Base-by-base conservation (phyloP, 805 yeast genomes). In the Metschnikowia colocasiae region DNA sequence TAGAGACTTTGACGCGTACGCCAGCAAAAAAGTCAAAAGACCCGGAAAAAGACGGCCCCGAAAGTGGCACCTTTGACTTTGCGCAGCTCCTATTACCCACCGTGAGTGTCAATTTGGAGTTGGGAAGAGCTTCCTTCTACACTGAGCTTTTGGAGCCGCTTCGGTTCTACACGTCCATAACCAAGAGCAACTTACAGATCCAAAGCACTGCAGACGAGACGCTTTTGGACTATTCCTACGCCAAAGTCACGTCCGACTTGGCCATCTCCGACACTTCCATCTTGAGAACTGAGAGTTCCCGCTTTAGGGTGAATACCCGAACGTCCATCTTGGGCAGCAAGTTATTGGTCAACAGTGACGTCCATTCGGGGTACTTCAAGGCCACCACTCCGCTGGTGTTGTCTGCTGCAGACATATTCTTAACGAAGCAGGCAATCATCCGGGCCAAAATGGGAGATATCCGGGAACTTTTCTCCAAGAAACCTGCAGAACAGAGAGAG, bases 281-380 rank as follows among this genome's bases (percentile, higher is more conserved):
- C 0, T 10, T 62, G 6, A 60, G 67, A 25, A 27, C 62, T 1
- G 66, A 65, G 43, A 60, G 59, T 39, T 63, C 71, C 2, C 62
- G 63, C 12, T 45, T 63, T 39, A 46, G 47, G 7, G 47, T 60
- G 6, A 48, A 44, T 5, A 22, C 64, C 10, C 54, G 51, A 27
- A 38, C 59, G 19, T 43, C 46, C 6, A 39, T 49, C 1, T 15
- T 41, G 1, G 50, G 46, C 0, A 58, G 55, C 2, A 19, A 49
- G 10, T 41, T 46, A 43, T 39, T 61, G 20, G 43, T 63, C 2
- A 38, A 50, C 2, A 44, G 58, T 0, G 52, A 55, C 4, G 42
- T 58, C 6, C 54, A 55, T 10, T 44, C 65, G n/a, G 72, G 71
- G 2, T 67, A 60, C 46, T 54, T 70, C 18, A 67, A 69, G 42